Evolutionary conservation across 306 rosid genomes (phyloP).

Genomic region (Begonia peltatifolia): DNA sequence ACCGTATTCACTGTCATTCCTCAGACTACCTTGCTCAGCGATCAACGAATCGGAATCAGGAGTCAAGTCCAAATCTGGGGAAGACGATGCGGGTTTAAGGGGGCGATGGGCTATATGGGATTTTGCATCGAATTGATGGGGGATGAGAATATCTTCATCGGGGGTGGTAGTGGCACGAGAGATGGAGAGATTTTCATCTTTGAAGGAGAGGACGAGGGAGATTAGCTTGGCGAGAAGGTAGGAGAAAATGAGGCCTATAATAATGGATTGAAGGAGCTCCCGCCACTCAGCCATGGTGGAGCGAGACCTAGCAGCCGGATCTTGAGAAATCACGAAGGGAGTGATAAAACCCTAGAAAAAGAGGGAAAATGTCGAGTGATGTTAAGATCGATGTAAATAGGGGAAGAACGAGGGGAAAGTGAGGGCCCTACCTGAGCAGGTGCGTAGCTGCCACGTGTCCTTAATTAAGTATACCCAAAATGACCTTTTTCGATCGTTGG

Average conservation of each 20-base stretch:
- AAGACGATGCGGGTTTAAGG: neutral
- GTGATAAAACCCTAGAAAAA: no score
- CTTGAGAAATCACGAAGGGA: no score
- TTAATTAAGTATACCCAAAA: no score
- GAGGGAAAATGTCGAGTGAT: no score
- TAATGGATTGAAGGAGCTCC: conserved; percentile 57
- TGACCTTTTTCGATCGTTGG: no score
- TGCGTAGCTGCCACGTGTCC: no score
- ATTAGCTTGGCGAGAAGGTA: conserved; percentile 93
- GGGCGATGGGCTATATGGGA: neutral
- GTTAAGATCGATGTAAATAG: no score
- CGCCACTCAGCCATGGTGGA: conserved; percentile 70
- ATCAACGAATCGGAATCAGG: conserved; percentile 54
- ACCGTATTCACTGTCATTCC: conserved; percentile 30
- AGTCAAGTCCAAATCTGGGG: conserved; percentile 7
- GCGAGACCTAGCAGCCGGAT: neutral
- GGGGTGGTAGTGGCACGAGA: conserved; percentile 21
- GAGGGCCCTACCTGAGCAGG: no score
- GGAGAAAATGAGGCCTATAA: conserved; percentile 83
- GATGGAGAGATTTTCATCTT: conserved; percentile 58
- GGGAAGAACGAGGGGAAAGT: no score
- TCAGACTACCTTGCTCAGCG: conserved; percentile 87
- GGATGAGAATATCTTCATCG: neutral
- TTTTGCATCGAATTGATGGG: neutral
- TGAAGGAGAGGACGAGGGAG: conserved; percentile 69